Evolutionary conservation across 2,329 filamentous ascomycete species (phyloP).

Genomic region (Moelleriella libera): DNA sequence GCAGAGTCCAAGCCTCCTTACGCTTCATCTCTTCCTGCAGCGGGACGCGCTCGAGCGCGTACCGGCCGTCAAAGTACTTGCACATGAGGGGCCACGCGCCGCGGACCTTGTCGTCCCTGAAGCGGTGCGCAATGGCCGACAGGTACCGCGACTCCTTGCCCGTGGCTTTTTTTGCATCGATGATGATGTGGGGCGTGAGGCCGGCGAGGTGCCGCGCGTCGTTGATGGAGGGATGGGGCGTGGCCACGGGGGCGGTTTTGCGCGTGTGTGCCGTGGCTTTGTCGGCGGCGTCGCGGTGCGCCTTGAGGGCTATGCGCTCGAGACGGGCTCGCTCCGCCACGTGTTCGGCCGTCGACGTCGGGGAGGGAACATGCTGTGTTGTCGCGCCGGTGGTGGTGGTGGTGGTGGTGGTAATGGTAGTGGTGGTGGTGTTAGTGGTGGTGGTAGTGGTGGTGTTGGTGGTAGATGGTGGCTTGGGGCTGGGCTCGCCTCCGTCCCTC

Average conservation of each 20-base stretch:
- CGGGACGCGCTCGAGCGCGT: conserved; percentile 74
- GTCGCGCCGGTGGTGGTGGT: conserved; percentile 2
- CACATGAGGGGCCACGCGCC: conserved; percentile 60
- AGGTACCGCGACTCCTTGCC: conserved; percentile 64
- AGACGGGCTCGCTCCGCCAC: conserved; percentile 48
- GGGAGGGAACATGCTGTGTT: conserved; percentile 7
- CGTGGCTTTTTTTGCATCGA: conserved; percentile 65
- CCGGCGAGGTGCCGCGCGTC: conserved; percentile 40
- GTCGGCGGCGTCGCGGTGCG: conserved; percentile 39
- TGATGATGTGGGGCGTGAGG: conserved; percentile 52
- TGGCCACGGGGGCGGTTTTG: conserved; percentile 31
- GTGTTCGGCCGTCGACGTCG: conserved; percentile 33
- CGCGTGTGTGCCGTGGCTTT: conserved; percentile 41
- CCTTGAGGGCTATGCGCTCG: conserved; percentile 40
- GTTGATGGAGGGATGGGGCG: conserved; percentile 42
- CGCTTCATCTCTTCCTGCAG: conserved; percentile 77
- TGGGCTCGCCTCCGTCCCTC: too few relatives aligned
- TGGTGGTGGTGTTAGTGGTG: background rate
- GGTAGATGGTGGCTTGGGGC: too few relatives aligned
- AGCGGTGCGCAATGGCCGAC: conserved; percentile 40
- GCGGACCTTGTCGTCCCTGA: conserved; percentile 42
- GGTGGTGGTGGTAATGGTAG: conserved; percentile 2
- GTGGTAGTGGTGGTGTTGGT: too few relatives aligned
- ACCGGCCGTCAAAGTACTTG: conserved; percentile 78
- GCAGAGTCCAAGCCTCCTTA: conserved; percentile 59